A percentile compares a stretch with the other conserved stretches of the same genome.
phyloP scores from a whole-genome alignment of 768 basidiomycete species.

The Clavulina sp. region DNA sequence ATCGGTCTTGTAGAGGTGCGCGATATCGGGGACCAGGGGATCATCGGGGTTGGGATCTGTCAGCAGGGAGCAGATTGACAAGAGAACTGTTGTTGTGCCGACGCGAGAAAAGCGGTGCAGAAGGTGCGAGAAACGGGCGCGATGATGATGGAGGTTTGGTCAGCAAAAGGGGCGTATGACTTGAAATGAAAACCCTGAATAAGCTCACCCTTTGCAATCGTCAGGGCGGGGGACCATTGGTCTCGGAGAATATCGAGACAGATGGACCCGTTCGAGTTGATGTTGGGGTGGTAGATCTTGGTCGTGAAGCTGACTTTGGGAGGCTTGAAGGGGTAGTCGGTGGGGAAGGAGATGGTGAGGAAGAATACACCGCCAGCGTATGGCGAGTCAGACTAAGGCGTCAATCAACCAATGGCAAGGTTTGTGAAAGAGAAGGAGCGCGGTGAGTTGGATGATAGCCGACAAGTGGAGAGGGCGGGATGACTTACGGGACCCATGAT shows the following conservation, averaged over 20 bases:
- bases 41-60: slow-evolving; percentile 99
- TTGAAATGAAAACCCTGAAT: background rate
- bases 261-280: slow-evolving; percentile 99
- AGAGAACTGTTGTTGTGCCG: slow-evolving; percentile 39
- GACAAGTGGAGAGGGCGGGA: slow-evolving; percentile 4
- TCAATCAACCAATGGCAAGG: slow-evolving; percentile 4
- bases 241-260: slow-evolving; percentile 97
- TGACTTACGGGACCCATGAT: slow-evolving; percentile 93
- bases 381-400: slow-evolving; percentile 77
- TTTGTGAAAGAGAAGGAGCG: slow-evolving; percentile 12
- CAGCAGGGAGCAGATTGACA: slow-evolving; percentile 98
- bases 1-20: slow-evolving; percentile 98
- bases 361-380: slow-evolving; percentile 99
- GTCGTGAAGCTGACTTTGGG: slow-evolving; percentile 99
- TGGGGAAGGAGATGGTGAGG: slow-evolving; percentile 83
- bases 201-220: slow-evolving; percentile 85
- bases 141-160: too few relatives aligned
- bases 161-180: background rate
- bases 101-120: background rate
- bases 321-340: slow-evolving; percentile 99
- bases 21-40: slow-evolving; percentile 95
- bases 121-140: background rate
- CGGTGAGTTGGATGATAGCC: background rate
- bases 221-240: slow-evolving; percentile 98
- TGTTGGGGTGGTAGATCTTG: slow-evolving; percentile 99